A percentile compares a stretch with the other conserved stretches of the same genome.
These are phyloP conservation scores for Rossbeevera mucosa DNA, from an alignment of 768 basidiomycete genomes.

Conservation along the genomic window DNA sequence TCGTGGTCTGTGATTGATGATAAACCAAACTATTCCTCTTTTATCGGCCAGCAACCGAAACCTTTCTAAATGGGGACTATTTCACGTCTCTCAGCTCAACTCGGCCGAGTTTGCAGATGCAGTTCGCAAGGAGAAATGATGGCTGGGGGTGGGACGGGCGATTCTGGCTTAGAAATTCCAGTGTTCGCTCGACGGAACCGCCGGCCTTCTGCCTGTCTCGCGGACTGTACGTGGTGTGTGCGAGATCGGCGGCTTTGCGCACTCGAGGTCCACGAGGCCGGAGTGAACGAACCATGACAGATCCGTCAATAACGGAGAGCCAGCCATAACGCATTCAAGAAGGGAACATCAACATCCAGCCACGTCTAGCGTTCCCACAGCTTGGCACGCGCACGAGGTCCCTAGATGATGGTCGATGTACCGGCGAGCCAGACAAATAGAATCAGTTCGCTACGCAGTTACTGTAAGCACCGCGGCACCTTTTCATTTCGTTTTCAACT, in stretches of 20 bases:
- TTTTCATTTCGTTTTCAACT: background rate
- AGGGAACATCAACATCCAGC: background rate
- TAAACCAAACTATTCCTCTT: too few species aligned
- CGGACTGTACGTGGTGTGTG: background rate
- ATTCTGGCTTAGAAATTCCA: background rate
- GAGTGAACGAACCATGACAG: background rate
- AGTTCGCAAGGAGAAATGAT: background rate
- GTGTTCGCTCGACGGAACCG: background rate
- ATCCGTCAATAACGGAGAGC: background rate
- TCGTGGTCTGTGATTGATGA: too few species aligned
- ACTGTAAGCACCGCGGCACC: background rate
- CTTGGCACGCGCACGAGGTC: background rate
- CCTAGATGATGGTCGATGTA: background rate
- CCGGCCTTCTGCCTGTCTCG: background rate
- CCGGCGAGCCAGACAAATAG: background rate
- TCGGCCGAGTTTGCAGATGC: too few species aligned
- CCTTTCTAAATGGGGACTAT: too few species aligned
- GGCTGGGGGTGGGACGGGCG: background rate
- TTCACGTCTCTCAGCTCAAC: too few species aligned
- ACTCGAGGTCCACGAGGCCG: background rate
- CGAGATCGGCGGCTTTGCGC: background rate
- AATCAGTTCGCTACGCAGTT: background rate
- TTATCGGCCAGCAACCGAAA: too few species aligned
- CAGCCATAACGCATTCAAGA: background rate
- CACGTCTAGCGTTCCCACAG: background rate